phyloP scores from a whole-genome alignment of 345 rosid genomes.

The Noccaea bulbosa region DNA sequence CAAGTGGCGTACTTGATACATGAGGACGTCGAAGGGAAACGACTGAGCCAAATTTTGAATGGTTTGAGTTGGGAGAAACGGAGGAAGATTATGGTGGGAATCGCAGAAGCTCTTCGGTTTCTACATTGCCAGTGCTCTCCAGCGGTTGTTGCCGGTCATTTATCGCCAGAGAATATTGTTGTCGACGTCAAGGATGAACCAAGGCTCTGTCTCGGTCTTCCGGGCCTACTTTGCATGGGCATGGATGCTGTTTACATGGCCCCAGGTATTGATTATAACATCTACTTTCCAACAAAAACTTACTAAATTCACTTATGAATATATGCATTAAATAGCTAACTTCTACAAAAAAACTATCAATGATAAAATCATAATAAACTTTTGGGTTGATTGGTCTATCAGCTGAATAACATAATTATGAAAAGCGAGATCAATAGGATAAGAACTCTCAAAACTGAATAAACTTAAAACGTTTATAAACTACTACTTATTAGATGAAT shows the following conservation, averaged over 20 bases:
- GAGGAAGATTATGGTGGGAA: constrained; percentile 59
- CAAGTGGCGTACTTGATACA: constrained; percentile 56
- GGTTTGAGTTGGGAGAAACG: constrained; percentile 68
- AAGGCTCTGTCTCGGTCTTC: constrained; percentile 51
- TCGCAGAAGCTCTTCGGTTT: constrained; percentile 65
- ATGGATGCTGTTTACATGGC: constrained; percentile 52
- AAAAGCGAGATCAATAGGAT: too few species aligned
- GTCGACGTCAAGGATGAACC: constrained; percentile 60
- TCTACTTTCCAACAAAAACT: neutral
- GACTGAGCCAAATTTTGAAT: constrained; percentile 50
- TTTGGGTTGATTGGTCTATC: too few species aligned
- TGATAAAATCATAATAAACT: too few species aligned
- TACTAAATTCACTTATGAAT: neutral
- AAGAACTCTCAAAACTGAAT: too few species aligned
- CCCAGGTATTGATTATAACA: constrained; percentile 57
- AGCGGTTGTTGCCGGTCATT: constrained; percentile 42
- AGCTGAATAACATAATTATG: too few species aligned
- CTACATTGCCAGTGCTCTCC: constrained; percentile 57
- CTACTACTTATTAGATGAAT: too few species aligned
- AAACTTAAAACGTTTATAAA: too few species aligned
- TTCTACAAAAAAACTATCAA: too few species aligned
- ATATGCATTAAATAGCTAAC: too few species aligned
- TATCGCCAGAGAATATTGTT: constrained; percentile 63
- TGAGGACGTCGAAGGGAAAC: constrained; percentile 61
- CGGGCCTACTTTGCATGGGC: constrained; percentile 41